These are phyloP conservation scores for Pisolithus sp. DNA, from an alignment of 768 basidiomycete species.

Conservation along the genomic window DNA sequence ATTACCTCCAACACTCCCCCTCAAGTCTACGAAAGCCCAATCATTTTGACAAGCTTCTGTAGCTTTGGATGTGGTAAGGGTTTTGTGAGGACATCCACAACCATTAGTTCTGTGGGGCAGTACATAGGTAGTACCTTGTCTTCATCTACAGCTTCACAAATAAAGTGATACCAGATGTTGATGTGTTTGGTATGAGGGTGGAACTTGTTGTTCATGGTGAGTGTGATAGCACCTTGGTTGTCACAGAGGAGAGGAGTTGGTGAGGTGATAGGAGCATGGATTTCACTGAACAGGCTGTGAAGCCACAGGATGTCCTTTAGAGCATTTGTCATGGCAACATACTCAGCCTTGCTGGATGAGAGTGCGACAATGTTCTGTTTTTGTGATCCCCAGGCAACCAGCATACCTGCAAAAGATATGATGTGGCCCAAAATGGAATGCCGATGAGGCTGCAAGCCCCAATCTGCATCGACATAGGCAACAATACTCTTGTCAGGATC, in stretches of 20 bases:
- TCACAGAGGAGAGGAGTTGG: not conserved
- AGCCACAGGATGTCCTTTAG: not conserved
- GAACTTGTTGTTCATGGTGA: conserved; percentile 3
- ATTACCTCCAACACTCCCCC: not conserved
- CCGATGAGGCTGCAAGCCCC: not conserved
- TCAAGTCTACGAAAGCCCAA: not conserved
- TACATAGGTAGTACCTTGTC: not conserved
- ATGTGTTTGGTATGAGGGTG: not conserved
- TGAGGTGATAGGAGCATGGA: not conserved
- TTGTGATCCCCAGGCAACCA: not conserved
- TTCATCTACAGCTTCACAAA: not conserved
- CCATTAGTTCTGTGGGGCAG: not conserved
- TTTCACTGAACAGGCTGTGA: not conserved
- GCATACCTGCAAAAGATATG: not conserved
- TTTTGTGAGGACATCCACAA: not conserved
- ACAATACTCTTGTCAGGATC: not conserved
- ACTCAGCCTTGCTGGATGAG: not conserved
- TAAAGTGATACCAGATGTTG: not conserved
- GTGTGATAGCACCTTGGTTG: not conserved
- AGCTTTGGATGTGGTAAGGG: not conserved
- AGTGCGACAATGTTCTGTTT: not conserved
- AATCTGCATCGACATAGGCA: not conserved
- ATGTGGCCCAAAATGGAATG: conserved; percentile 1
- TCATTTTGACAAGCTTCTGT: not conserved
- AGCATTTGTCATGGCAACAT: not conserved